Evolutionary conservation across 495 filamentous ascomycete genomes (phyloP).

Genomic region (Aspergillus cavernicola): DNA sequence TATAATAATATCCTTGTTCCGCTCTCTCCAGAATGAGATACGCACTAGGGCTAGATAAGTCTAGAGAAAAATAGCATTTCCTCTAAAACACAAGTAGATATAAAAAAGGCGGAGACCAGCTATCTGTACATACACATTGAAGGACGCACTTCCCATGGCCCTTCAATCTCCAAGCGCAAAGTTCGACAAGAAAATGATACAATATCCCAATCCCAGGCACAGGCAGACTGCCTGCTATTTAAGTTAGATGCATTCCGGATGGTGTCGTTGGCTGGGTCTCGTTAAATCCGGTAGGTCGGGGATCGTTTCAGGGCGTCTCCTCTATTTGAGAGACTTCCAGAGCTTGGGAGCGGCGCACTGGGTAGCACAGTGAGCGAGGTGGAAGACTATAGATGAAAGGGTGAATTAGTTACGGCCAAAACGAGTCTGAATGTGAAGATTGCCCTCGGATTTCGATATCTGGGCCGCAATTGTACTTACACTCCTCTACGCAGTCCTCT

Average conservation of each 20-base stretch:
- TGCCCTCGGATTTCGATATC: background rate
- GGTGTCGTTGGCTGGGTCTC: slow-evolving; percentile 5
- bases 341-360: slow-evolving; percentile 94
- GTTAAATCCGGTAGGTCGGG: slow-evolving; percentile 14
- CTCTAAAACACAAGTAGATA: slow-evolving; percentile 33
- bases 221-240: slow-evolving; percentile 4
- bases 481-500: slow-evolving; percentile 99
- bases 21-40: too few species aligned
- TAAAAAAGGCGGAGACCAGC: slow-evolving; percentile 42
- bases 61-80: slow-evolving; percentile 23
- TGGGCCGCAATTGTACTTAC: slow-evolving; percentile 57
- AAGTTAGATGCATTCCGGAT: background rate
- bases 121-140: slow-evolving; percentile 50
- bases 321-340: slow-evolving; percentile 84
- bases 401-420: background rate
- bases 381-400: slow-evolving; percentile 72
- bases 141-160: slow-evolving; percentile 11
- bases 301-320: slow-evolving; percentile 18
- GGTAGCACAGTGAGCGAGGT: slow-evolving; percentile 89
- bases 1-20: too few species aligned
- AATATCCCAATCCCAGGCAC: slow-evolving; percentile 12
- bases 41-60: background rate
- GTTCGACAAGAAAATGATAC: slow-evolving; percentile 15
- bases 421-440: background rate
- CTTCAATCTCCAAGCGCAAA: slow-evolving; percentile 13